A percentile compares a stretch with the other conserved stretches of the same genome.
These are phyloP conservation scores for Pluteus cervinus DNA, from an alignment of 768 basidiomycete genomes.

Conservation along the genomic window DNA sequence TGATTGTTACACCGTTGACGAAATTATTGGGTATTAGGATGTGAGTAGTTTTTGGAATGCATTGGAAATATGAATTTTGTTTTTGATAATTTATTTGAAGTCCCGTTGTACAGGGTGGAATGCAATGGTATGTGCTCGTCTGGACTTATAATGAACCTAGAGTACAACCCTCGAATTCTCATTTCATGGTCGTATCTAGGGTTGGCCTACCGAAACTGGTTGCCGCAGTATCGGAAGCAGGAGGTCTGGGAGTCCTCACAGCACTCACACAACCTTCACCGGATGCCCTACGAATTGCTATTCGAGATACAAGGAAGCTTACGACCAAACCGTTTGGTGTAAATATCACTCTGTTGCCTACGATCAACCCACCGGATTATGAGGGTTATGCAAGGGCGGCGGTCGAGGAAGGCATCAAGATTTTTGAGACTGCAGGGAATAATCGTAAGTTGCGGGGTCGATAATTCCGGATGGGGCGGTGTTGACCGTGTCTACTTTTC, in stretches of 20 bases:
- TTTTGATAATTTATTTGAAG: slow-evolving; percentile 31
- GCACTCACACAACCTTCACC: slow-evolving; percentile 86
- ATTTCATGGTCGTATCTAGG: slow-evolving; percentile 35
- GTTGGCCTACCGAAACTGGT: slow-evolving; percentile 73
- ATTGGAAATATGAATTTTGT: background rate
- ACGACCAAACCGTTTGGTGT: slow-evolving; percentile 80
- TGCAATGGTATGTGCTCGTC: slow-evolving; percentile 66
- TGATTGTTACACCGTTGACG: slow-evolving; percentile 52
- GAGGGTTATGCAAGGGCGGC: slow-evolving; percentile 76
- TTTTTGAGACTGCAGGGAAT: slow-evolving; percentile 92
- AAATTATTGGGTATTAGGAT: slow-evolving; percentile 60
- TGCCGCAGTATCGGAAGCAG: slow-evolving; percentile 77
- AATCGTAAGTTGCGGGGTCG: slow-evolving; percentile 51
- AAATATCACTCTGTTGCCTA: slow-evolving; percentile 82
- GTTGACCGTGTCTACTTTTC: background rate
- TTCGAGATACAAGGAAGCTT: slow-evolving; percentile 65
- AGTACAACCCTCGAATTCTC: no score
- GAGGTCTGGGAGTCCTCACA: slow-evolving; percentile 80
- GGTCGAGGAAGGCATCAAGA: slow-evolving; percentile 79
- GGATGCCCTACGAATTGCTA: slow-evolving; percentile 72
- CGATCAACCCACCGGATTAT: slow-evolving; percentile 89
- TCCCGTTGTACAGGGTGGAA: slow-evolving; percentile 82
- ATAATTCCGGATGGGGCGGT: background rate
- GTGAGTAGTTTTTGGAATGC: slow-evolving; percentile 30
- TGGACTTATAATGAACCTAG: slow-evolving; percentile 1